These are phyloP conservation scores for Zoysia japonica DNA, from an alignment of 176 grass and related monocot genomes.

Conservation along the genomic window DNA sequence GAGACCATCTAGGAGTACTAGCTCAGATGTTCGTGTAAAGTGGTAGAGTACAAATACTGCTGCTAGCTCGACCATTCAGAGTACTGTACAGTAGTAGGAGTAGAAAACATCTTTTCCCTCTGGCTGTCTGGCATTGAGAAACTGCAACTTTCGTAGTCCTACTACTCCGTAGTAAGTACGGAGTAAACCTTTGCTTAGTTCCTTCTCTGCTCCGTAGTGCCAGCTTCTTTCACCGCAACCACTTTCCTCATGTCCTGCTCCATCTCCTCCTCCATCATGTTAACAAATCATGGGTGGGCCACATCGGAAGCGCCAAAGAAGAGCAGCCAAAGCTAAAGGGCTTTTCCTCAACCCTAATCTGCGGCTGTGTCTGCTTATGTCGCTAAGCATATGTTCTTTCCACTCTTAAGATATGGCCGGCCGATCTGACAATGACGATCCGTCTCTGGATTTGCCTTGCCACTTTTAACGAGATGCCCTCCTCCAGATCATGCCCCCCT, in stretches of 20 bases:
- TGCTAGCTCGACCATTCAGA: neutral
- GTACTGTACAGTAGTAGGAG: neutral
- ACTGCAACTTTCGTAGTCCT: no score
- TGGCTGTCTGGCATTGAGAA: neutral
- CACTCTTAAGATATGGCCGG: slow-evolving; percentile 41
- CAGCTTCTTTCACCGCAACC: no score
- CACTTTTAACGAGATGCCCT: slow-evolving; percentile 30
- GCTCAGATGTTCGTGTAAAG: no score
- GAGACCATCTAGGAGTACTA: neutral
- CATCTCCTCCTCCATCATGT: neutral
- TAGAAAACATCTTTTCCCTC: neutral
- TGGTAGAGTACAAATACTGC: no score
- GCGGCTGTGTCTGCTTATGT: neutral
- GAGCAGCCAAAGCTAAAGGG: slow-evolving; percentile 37
- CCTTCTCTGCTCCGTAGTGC: no score
- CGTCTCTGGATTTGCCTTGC: slow-evolving; percentile 40
- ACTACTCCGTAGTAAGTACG: no score
- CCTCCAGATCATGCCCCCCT: no score
- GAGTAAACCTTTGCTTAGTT: no score
- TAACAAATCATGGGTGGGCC: slow-evolving; percentile 6
- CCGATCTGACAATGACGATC: slow-evolving; percentile 38
- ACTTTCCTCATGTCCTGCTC: no score
- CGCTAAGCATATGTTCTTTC: slow-evolving; percentile 42
- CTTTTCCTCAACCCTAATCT: slow-evolving; percentile 30
- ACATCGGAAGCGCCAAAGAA: neutral